phyloP scores from a whole-genome alignment of 1,139 yeast species.

The Suhomyces wounanorum region DNA sequence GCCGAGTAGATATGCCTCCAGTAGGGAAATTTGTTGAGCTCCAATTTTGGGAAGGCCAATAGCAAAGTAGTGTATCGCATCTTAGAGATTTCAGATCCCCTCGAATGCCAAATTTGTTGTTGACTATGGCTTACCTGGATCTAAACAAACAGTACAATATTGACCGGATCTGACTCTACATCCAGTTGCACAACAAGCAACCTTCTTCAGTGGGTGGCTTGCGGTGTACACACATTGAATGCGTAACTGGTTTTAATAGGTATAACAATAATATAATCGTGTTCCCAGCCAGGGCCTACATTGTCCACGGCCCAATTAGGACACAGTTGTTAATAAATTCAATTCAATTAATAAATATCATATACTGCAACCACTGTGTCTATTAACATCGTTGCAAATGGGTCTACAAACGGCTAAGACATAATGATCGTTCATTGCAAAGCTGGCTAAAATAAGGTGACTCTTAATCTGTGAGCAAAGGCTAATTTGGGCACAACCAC shows the following conservation, averaged over 20 bases:
- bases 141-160: too few relatives aligned
- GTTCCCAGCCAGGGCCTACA: too few relatives aligned
- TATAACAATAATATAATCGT: too few relatives aligned
- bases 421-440: background rate
- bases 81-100: background rate
- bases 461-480: constrained; percentile 73
- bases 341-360: background rate
- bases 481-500: constrained; percentile 92
- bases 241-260: too few relatives aligned
- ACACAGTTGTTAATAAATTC: too few relatives aligned
- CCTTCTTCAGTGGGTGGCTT: too few relatives aligned
- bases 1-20: background rate
- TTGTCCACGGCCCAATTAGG: too few relatives aligned
- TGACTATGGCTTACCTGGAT: too few relatives aligned
- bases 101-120: too few relatives aligned
- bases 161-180: too few relatives aligned
- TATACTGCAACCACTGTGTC: background rate
- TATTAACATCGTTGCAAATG: background rate
- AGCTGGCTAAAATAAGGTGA: constrained; percentile 44
- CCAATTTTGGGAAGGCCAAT: background rate
- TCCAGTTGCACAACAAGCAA: too few relatives aligned
- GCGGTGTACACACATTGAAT: too few relatives aligned
- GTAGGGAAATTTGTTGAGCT: background rate
- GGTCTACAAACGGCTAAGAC: background rate
- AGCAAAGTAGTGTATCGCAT: background rate